Base-by-base conservation (phyloP, 2,329 filamentous ascomycete genomes). In the Nannizziopsis barbatae region DNA sequence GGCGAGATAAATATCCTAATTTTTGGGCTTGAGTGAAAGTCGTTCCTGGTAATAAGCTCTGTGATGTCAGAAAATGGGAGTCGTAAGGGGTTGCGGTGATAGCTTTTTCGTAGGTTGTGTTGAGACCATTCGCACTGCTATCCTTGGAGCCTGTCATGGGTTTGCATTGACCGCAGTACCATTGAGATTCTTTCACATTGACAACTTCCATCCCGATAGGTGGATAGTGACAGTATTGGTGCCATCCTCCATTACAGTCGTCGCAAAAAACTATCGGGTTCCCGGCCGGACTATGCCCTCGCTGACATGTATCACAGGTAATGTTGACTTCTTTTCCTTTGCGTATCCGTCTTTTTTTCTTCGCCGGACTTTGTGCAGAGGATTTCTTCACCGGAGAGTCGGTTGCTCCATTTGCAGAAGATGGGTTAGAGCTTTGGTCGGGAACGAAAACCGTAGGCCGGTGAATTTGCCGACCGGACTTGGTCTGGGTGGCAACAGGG, bases 191-290 rank as follows among this genome's bases (percentile, higher is more conserved):
- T 53, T 80, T 71, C 52, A 85, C 75, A 32, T 74, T 73, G 41
- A 89, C 76, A 15, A 83, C 77, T 14, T 81, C 77, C 52, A 82
- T 76, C n/a, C 75, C 73, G 52, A 93, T 85, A 7, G 76, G 75
- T 1, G 86, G 86, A 50, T 84, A 76, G 62, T 93, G 86, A 59
- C 86, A 93, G 58, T 79, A 78, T 62, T 88, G 84, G 64, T 93
- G 86, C 76, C 86, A 93, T 37, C 81, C 78, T 27, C 74, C 73
- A 61, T 86, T 85, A 69, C 86, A 93, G 12, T 80, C 80, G 65
- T 90, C 84, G 67, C 86, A 93, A 64, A 89, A 87, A 2, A 92
- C 85, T 61, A 93, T 89, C 66, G 81, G 77, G 66, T 92, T 92
- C 56, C 71, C 79, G n/a, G 71, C 63, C 2, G 83, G 81, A 58